A percentile compares a stretch with the other conserved stretches of the same genome.
Evolutionary conservation across 306 rosid genomes (phyloP).

Genomic region (Heteromeles arbutifolia): DNA sequence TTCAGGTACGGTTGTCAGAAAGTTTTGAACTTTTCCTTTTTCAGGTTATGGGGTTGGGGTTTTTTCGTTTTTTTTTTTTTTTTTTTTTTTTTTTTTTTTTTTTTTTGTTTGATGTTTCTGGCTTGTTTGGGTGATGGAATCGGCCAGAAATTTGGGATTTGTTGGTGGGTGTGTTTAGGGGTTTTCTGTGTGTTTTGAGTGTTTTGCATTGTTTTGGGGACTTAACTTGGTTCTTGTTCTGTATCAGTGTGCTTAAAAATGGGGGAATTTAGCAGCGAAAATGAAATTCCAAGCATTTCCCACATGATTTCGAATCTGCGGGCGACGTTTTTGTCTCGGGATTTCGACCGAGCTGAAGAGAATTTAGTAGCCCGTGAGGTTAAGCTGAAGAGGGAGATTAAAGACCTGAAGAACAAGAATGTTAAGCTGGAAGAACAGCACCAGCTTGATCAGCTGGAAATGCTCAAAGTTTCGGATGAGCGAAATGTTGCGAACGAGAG

Average conservation of each 20-base stretch:
- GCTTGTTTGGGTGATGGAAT: background rate
- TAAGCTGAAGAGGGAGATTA: slow-evolving; percentile 3
- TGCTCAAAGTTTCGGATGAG: background rate
- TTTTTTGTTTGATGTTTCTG: background rate
- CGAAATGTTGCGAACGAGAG: background rate
- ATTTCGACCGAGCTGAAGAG: slow-evolving; percentile 19
- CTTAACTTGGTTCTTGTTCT: background rate
- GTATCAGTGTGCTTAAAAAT: background rate
- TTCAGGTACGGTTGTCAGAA: background rate
- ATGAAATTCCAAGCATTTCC: slow-evolving; percentile 8
- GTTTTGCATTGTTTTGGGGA: background rate
- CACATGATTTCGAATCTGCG: slow-evolving; percentile 13
- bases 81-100: background rate
- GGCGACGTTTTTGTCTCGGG: background rate
- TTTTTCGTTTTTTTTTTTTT: background rate
- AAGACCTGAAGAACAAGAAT: background rate
- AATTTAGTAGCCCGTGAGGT: slow-evolving; percentile 13
- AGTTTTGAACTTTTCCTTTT: background rate
- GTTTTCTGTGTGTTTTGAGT: background rate
- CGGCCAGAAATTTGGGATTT: background rate
- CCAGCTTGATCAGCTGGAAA: background rate
- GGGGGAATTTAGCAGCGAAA: background rate
- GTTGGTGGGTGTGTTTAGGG: background rate
- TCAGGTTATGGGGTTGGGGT: background rate
- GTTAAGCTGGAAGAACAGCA: background rate